Evolutionary conservation across 2,329 filamentous ascomycete species (phyloP), one percentile per base, ranked within the genome.

Genomic region (Tolypocladium amazonense): DNA sequence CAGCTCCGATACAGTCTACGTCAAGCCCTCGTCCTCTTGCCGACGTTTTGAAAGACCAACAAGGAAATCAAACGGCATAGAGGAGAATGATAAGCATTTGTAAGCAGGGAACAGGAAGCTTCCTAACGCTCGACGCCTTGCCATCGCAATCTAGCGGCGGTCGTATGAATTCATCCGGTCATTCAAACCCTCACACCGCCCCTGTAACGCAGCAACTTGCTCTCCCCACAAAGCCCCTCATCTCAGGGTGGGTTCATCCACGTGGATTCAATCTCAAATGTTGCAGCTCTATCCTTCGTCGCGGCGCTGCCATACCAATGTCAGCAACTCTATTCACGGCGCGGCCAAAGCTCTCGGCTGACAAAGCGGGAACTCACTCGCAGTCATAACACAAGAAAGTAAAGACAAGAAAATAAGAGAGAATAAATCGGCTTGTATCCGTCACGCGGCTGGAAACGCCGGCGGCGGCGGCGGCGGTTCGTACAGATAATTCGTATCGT

Each of bases 401-500:
- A 30, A 35, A 20, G 30, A 20, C 37, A 2, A 39, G 4, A 39
- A 33, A 43, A 41, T 2, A 30, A 3, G 18, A 7, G 14, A 35
- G 20, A n/a, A n/a, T n/a, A n/a, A n/a, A n/a, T n/a, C n/a, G n/a
- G 20, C 23, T 20, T 18, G 11, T 35, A 8, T 23, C 38, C 27
- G 27, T 56, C 41, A 56, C n/a, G 53, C 52, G 50, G 38, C 15
- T 2, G 60, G 54, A 39, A 63, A 63, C 5, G 39, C 18, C 35
- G 59, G 56, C 43, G 59, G 45, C 1, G 55, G 45, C 1, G 55
- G 56, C 11, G 61, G 53, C n/a, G 58, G 62, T 50, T 69, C 68
- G 53, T 72, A 73, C 12, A 67, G n/a, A 37, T 70, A 72, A 9
- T 63, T 60, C 7, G 58, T 56, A 38, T 72, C 69, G 3, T 74